Base-by-base conservation (phyloP, 1,284 basidiomycete species). In the Sporisorium iseilematis-ciliati region DNA sequence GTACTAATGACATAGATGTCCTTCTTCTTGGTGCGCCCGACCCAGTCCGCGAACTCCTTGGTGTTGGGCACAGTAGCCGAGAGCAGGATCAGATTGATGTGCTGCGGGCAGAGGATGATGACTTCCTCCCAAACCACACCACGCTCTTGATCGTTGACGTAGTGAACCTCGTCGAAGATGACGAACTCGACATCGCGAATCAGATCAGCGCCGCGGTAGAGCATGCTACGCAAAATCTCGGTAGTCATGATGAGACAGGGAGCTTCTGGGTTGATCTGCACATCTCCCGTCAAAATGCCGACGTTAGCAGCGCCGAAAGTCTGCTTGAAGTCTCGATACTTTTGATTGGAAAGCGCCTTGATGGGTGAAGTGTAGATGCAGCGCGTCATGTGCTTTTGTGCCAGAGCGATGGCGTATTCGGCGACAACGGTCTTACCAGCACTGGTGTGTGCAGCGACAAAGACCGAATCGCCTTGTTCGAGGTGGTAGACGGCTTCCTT, bases 111-210 rank as follows among this genome's bases (percentile, higher is more conserved):
- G 1, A 85, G 66, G 40, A 99, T 99, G 77, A 99, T 99, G 35
- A 99, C 97, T 87, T 99, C 97, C 86, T 99, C 97, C 97, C 97
- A 99, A 16, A 99, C 97, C 11, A 99, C 97, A 56, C 97, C 97
- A 83, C 97, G 90, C 94, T 99, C 97, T 18, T 94, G 93, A 85
- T 99, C 97, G 85, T 99, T 99, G 64, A 99, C 95, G 85, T 99
- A 99, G 87, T 99, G 97, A 14, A 99, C 97, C 85, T 99, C 97
- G 85, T 99, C 97, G 82, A 99, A 99, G 74, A 99, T 97, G 26
- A 99, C 97, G 84, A 98, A 99, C 85, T 99, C 97, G 49, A 99
- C 95, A 85, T 99, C 97, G 49, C 97, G 90, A 79, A 99, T 99
- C 33, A 99, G 88, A 86, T 99, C 97, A 16, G 97, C 97, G 4